Base-by-base conservation (phyloP, 2,329 filamentous ascomycete genomes). In the Curvularia hawaiiensis region DNA sequence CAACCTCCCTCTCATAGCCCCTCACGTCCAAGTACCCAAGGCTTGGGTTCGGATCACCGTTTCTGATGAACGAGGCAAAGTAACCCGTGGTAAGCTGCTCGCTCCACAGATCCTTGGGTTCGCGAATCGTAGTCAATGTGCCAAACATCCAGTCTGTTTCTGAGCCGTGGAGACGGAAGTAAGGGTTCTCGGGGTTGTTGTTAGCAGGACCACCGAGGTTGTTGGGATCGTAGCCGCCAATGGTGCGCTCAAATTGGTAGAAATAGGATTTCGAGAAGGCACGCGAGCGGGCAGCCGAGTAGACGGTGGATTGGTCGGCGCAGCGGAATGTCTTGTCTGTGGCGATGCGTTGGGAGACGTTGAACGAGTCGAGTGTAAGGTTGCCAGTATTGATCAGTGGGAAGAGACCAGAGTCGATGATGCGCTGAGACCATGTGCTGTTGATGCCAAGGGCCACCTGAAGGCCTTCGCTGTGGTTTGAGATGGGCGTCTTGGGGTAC, bases 251-350 rank as follows among this genome's bases (percentile, higher is more conserved):
- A 63, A 87, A 83, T 67, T 87, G 83, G 72, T 88, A 88, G 68
- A 82, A 86, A 68, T 83, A 87, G 0, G 84, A 76, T 5, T 76
- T 72, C 28, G 77, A 69, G 65, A 86, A 83, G 0, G 80, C 79
- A 3, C 75, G 72, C 16, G 77, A 79, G 16, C 67, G 71, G 0
- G 81, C 73, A 3, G 80, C 84, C 0, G 82, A 77, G 65, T 82
- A 82, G 7, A 82, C 82, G 3, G 85, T 87, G 5, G 84, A 84
- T 69, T 87, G 80, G 67, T 86, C 83, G 50, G 84, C 75, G 68
- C 85, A 88, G 55, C 84, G 82, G 77, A 87, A 87, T 9, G 82
- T 80, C 50, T 79, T 83, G 69, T 88, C 85, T 2, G 85, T 87
- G 3, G 83, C 80, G 40, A 87, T 76, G 6, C 82, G 82, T 7